phyloP scores from a whole-genome alignment of 176 grass and related monocot species.

The Cenchrus purpureus region DNA sequence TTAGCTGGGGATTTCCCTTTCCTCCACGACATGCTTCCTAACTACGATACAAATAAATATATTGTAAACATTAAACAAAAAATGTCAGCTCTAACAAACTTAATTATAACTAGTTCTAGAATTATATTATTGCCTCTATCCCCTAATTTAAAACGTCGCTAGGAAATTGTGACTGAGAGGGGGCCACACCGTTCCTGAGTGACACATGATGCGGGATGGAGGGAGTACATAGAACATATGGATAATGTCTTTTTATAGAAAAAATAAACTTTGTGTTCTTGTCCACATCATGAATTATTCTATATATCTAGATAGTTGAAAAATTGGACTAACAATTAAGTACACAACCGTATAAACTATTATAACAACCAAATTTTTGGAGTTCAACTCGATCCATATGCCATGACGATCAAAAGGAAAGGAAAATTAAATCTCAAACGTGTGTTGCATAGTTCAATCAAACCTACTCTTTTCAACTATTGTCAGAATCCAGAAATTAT shows the following conservation, averaged over 20 bases:
- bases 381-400: not conserved
- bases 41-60: not conserved
- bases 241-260: not conserved
- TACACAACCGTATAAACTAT: not conserved
- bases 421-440: not conserved
- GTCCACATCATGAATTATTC: not conserved
- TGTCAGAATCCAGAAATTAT: not conserved
- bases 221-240: not conserved
- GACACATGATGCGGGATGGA: too few species aligned
- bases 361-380: not conserved
- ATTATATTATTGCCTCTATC: too few species aligned
- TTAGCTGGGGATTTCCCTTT: not conserved
- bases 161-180: too few species aligned
- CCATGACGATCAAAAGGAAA: not conserved
- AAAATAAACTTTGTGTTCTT: not conserved
- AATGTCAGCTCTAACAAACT: not conserved
- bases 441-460: not conserved
- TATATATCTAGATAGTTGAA: not conserved
- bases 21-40: too few species aligned
- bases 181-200: too few species aligned
- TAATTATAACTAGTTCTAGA: not conserved
- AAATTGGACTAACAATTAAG: not conserved
- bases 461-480: not conserved
- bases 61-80: not conserved
- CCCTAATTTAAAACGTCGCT: too few species aligned